These are phyloP conservation scores for Venturia effusa DNA, from an alignment of 2,329 filamentous ascomycete species.

Conservation along the genomic window DNA sequence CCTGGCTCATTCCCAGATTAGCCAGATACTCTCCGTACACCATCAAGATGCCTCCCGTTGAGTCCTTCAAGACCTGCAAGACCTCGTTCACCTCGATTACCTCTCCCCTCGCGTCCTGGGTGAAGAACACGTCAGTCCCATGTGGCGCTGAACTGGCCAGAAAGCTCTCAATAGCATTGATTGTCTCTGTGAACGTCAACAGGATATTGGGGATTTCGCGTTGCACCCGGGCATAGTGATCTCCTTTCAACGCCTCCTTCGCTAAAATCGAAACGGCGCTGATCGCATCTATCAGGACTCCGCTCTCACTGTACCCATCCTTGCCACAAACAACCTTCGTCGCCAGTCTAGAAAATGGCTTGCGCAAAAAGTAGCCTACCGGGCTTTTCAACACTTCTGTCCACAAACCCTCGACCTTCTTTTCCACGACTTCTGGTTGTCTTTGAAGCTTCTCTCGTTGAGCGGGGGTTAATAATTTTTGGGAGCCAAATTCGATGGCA, in stretches of 20 bases:
- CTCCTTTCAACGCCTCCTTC: constrained; percentile 65
- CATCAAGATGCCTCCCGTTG: constrained; percentile 53
- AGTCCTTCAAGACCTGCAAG: constrained; percentile 51
- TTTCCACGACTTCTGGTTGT: constrained; percentile 14
- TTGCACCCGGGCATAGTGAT: constrained; percentile 78
- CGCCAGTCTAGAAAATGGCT: constrained; percentile 55
- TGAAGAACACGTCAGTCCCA: constrained; percentile 62
- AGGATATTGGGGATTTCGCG: constrained; percentile 67
- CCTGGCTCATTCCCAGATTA: constrained; percentile 57
- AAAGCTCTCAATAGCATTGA: constrained; percentile 60
- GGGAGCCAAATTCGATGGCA: neutral
- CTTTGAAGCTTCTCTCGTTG: constrained; percentile 20
- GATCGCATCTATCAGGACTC: constrained; percentile 59
- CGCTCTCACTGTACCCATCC: constrained; percentile 55
- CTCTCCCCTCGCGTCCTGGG: constrained; percentile 32
- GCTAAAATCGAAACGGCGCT: constrained; percentile 52
- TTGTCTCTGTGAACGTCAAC: constrained; percentile 57
- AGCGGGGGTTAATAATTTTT: constrained; percentile 18
- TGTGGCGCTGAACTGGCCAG: constrained; percentile 49
- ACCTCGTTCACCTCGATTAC: constrained; percentile 61
- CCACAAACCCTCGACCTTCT: constrained; percentile 17
- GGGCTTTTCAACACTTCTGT: constrained; percentile 16
- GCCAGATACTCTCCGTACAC: constrained; percentile 66
- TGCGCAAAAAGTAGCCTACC: constrained; percentile 48
- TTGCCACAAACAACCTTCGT: constrained; percentile 59